phyloP scores from a whole-genome alignment of 768 basidiomycete genomes.

The Multifurca ochricompacta region DNA sequence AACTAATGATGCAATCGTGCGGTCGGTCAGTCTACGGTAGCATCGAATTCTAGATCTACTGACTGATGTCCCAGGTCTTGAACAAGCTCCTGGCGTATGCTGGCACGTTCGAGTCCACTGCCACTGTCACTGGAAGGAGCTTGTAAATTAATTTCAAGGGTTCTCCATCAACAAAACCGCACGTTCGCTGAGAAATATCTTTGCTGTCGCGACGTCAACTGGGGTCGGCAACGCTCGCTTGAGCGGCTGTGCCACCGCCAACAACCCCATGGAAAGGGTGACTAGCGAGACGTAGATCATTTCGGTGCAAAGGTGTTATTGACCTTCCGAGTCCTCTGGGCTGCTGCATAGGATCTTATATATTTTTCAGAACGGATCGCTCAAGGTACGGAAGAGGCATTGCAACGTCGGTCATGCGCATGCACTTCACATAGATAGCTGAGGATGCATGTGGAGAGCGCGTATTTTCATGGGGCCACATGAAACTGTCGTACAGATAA shows the following conservation, averaged over 20 bases:
- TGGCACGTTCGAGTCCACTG: slow-evolving; percentile 35
- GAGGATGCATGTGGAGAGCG: background rate
- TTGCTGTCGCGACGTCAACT: slow-evolving; percentile 21
- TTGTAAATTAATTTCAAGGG: background rate
- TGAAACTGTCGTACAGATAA: background rate
- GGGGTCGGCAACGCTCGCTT: slow-evolving; percentile 22
- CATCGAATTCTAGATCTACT: slow-evolving; percentile 19
- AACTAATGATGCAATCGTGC: slow-evolving; percentile 27
- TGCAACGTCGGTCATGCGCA: background rate
- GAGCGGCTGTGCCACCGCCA: background rate
- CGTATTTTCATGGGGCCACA: background rate
- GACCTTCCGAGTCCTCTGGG: background rate
- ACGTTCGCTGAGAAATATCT: slow-evolving; percentile 22
- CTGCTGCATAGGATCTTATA: background rate
- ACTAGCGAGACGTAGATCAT: background rate
- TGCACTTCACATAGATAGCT: background rate
- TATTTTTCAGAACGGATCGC: background rate
- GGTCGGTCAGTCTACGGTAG: background rate
- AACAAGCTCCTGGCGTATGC: slow-evolving; percentile 34
- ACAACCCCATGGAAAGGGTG: background rate
- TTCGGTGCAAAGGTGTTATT: background rate
- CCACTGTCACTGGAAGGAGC: slow-evolving; percentile 31
- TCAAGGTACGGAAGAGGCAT: background rate
- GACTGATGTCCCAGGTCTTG: too few species aligned
- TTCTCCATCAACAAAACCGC: background rate